Evolutionary conservation across 345 rosid species (phyloP), one percentile per base, ranked within the genome.

Genomic region (Pistacia vera): DNA sequence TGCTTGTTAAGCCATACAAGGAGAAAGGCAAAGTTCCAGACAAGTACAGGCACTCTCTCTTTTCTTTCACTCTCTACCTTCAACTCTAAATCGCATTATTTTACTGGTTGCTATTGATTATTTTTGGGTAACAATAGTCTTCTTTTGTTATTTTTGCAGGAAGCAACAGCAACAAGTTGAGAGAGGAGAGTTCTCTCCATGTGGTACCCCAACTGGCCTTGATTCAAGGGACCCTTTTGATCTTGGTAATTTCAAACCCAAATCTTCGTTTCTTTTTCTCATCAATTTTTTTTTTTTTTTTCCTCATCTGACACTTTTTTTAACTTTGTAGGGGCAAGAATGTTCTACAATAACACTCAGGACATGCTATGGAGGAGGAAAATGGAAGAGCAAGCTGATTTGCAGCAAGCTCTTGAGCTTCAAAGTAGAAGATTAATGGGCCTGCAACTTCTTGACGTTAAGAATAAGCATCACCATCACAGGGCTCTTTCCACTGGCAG

Each of bases 1-100:
- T 93, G 74, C 92, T 93, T 56, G 98, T 92, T 75, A 93, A 94
- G 87, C 98, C 97, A 80, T 92, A 94, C 89, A 94, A 90, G 83
- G 98, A 94, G 94, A 92, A 94, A 85, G 98, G 97, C 68, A 92
- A 93, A 90, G 90, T 92, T 61, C 95, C 92, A 36, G 95, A 92
- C 85, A 90, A 89, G 87, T 93, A 80, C 88, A 89, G 94, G 94
- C 87, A 84, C 85, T 72, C 48, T 60, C n/a, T 22, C 63, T 70
- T 58, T 60, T 70, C 51, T 7, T 71, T 68, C 74, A 46, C 14
- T 49, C 48, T 60, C n/a, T 22, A 25, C 36, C 25, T 18, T 56
- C 0, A 7, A n/a, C n/a, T 67, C 36, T 57, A 9, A 38, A 57
- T 57, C 38, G 2, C 35, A 41, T 57, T 71, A 14, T n/a, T 36